Evolutionary conservation across 1,139 yeast genomes (phyloP).

Genomic region (Debaryomycetaceae sp.): DNA sequence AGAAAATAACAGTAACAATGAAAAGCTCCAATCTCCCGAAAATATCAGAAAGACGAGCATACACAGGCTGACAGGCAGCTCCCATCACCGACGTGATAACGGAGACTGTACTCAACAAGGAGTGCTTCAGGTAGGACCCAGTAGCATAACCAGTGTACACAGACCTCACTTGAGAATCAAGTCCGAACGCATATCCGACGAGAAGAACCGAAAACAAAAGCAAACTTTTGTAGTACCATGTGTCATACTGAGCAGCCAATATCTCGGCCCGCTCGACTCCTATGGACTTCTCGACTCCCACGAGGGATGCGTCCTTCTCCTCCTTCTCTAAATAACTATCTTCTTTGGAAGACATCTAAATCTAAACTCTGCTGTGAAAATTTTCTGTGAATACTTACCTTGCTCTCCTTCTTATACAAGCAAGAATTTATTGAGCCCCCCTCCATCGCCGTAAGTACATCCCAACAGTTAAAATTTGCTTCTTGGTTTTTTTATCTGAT

Average conservation of each 20-base stretch:
- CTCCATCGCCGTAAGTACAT: not conserved
- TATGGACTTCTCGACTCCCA: constrained; percentile 4
- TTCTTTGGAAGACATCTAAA: not conserved
- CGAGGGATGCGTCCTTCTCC: not conserved
- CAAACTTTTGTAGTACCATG: constrained; percentile 15
- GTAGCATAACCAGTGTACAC: constrained; percentile 38
- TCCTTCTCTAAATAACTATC: not conserved
- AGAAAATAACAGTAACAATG: constrained; percentile 48
- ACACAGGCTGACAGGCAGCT: constrained; percentile 51
- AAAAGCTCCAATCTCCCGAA: constrained; percentile 58
- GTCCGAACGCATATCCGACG: constrained; percentile 27
- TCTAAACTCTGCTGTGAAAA: not conserved
- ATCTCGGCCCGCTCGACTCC: constrained; percentile 35
- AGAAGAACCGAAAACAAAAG: constrained; percentile 21
- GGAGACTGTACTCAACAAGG: constrained; percentile 55
- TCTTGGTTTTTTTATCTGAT: not conserved
- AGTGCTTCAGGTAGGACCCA: constrained; percentile 49
- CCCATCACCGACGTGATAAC: constrained; percentile 42
- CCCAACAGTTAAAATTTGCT: too few relatives aligned
- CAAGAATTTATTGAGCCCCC: not conserved
- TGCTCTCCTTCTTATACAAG: too few relatives aligned
- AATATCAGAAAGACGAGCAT: constrained; percentile 58
- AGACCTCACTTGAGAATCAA: constrained; percentile 6
- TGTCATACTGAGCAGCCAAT: constrained; percentile 27
- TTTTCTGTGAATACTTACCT: not conserved